Evolutionary conservation across 2,329 filamentous ascomycete species (phyloP).

Genomic region (Alternaria triticimaculans): DNA sequence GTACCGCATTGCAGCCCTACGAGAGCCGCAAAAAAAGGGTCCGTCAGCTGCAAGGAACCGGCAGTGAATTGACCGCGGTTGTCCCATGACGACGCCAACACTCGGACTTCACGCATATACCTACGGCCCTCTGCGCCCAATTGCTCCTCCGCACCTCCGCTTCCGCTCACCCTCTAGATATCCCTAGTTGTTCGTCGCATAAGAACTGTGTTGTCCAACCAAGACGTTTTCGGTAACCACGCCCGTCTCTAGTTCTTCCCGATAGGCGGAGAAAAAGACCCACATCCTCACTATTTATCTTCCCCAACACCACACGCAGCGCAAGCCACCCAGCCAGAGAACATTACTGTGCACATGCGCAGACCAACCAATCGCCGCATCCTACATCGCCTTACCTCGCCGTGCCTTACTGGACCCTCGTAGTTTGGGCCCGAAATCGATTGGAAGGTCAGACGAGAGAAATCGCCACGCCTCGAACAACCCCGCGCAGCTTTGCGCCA

Average conservation of each 20-base stretch:
- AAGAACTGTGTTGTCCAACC: slow-evolving; percentile 18
- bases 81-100: slow-evolving; percentile 12
- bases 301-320: slow-evolving; percentile 20
- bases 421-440: slow-evolving; percentile 13
- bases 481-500: slow-evolving; percentile 24
- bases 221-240: slow-evolving; percentile 23
- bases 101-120: slow-evolving; percentile 1
- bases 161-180: slow-evolving; percentile 3
- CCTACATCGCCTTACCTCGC: not conserved
- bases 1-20: slow-evolving; percentile 6
- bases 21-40: slow-evolving; percentile 14
- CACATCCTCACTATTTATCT: slow-evolving; percentile 17
- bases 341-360: slow-evolving; percentile 29
- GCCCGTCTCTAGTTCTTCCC: slow-evolving; percentile 12
- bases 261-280: slow-evolving; percentile 29
- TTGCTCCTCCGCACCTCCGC: slow-evolving; percentile 1
- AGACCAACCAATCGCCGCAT: slow-evolving; percentile 21
- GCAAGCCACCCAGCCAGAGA: slow-evolving; percentile 25
- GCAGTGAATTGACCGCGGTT: slow-evolving; percentile 6
- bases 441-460: slow-evolving; percentile 9
- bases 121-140: slow-evolving; percentile 2
- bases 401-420: slow-evolving; percentile 17
- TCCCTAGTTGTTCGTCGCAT: slow-evolving; percentile 7
- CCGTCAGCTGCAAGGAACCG: slow-evolving; percentile 6
- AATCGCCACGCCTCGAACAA: slow-evolving; percentile 28